phyloP scores from a whole-genome alignment of 345 rosid genomes.

The Syzygium aromaticum region DNA sequence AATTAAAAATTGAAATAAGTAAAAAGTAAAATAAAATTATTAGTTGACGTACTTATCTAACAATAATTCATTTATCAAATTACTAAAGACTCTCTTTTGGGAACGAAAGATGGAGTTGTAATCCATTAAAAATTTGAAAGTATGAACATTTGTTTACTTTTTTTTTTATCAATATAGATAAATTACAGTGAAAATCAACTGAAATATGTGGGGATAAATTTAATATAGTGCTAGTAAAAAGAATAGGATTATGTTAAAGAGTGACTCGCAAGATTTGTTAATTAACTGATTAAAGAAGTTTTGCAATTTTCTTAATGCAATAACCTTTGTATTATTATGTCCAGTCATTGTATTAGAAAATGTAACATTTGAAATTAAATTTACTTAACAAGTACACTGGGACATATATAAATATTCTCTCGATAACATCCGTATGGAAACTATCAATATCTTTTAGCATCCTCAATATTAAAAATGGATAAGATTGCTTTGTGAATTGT shows the following conservation, averaged over 20 bases:
- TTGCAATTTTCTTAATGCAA: neutral
- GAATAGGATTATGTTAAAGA: neutral
- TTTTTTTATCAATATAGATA: neutral
- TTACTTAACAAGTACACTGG: neutral
- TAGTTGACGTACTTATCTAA: neutral
- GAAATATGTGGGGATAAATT: neutral
- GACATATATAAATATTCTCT: too few species aligned
- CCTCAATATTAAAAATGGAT: neutral
- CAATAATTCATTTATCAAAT: too few species aligned
- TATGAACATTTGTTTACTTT: neutral
- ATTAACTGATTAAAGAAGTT: neutral
- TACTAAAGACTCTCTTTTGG: rapidly evolving
- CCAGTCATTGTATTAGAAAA: rapidly evolving
- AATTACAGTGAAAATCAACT: neutral
- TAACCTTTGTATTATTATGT: rapidly evolving
- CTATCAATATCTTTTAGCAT: neutral
- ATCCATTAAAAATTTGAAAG: neutral
- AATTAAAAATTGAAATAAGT: neutral
- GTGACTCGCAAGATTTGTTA: neutral
- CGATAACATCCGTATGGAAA: neutral
- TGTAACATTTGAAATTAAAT: neutral
- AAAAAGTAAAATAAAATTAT: neutral
- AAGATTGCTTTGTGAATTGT: neutral
- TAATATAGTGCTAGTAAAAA: too few species aligned
- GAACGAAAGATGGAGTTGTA: neutral